phyloP scores from a whole-genome alignment of 108 stramenopile species.

The Licmophora abbreviata region DNA sequence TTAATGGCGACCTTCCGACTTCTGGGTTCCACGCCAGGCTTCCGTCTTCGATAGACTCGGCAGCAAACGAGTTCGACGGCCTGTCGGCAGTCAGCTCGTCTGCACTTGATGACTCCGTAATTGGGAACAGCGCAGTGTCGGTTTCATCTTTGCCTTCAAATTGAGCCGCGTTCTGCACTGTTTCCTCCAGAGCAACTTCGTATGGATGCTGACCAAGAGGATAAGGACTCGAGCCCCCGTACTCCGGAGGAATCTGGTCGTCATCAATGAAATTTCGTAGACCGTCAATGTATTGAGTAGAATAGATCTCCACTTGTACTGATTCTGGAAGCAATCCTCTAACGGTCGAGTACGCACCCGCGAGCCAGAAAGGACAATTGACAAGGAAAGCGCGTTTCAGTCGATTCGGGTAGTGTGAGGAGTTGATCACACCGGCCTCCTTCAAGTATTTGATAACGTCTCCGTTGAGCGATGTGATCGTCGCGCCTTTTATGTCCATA shows the following conservation, averaged over 20 bases:
- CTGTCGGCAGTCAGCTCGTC: not conserved
- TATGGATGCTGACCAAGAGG: slow-evolving; percentile 49
- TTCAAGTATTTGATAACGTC: slow-evolving; percentile 52
- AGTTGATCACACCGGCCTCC: slow-evolving; percentile 45
- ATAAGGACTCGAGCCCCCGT: slow-evolving; percentile 45
- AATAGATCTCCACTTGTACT: slow-evolving; percentile 36
- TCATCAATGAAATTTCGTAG: slow-evolving; percentile 49
- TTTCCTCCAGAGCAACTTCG: slow-evolving; percentile 11
- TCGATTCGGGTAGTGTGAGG: slow-evolving; percentile 40
- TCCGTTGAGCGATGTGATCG: slow-evolving; percentile 29
- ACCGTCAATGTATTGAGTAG: slow-evolving; percentile 23
- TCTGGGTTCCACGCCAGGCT: not conserved
- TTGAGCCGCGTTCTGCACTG: not conserved
- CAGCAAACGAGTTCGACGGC: no score
- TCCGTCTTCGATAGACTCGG: no score
- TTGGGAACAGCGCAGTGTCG: no score
- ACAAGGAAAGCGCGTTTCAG: slow-evolving; percentile 35
- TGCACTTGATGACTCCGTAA: not conserved
- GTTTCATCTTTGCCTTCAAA: slow-evolving; percentile 1
- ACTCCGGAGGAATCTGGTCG: slow-evolving; percentile 48
- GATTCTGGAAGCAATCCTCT: slow-evolving; percentile 44
- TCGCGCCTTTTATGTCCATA: slow-evolving; percentile 46
- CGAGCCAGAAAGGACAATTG: slow-evolving; percentile 49
- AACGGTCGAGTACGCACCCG: slow-evolving; percentile 29
- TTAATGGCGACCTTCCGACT: not conserved